Evolutionary conservation across 352 stramenopile species (phyloP).

Genomic region (Pythium oligandrum): DNA sequence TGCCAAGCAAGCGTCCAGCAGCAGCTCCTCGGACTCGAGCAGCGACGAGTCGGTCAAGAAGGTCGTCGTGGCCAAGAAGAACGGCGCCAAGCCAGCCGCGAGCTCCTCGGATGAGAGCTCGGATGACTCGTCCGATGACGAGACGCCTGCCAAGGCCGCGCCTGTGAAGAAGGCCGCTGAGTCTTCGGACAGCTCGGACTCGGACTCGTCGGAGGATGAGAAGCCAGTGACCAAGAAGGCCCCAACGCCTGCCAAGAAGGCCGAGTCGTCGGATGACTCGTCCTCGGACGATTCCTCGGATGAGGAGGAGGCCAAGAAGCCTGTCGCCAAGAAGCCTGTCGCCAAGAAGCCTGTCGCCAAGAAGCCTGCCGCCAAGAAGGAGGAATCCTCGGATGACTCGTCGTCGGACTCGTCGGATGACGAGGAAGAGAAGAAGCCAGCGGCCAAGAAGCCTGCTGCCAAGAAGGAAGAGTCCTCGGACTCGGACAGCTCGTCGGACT

Average conservation of each 20-base stretch:
- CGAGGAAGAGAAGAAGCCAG: conserved; percentile 15
- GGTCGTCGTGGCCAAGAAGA: conserved; percentile 35
- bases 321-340: conserved; percentile 20
- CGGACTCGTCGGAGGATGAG: conserved; percentile 23
- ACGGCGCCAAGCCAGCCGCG: background rate
- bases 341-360: conserved; percentile 28
- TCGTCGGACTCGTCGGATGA: conserved; percentile 24
- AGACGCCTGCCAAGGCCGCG: no score
- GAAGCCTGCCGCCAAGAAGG: conserved; percentile 24
- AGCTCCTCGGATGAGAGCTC: conserved; percentile 28
- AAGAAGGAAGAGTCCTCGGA: conserved; percentile 30
- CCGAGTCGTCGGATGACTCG: conserved; percentile 27
- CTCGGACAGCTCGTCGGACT: conserved; percentile 29
- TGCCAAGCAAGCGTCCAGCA: conserved; percentile 30
- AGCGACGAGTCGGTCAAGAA: conserved; percentile 39
- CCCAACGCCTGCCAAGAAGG: conserved; percentile 54
- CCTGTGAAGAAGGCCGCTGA: no score
- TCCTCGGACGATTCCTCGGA: conserved; percentile 38
- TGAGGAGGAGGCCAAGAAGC: conserved; percentile 18
- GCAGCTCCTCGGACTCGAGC: conserved; percentile 35
- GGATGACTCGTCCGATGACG: conserved; percentile 6
- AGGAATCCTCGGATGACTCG: conserved; percentile 20
- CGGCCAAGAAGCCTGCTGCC: conserved; percentile 25
- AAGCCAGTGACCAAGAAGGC: conserved; percentile 39
- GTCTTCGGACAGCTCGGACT: conserved; percentile 35